Conservation (phyloP, 306 rosid genomes). For the Prunus kanzakura region DNA sequence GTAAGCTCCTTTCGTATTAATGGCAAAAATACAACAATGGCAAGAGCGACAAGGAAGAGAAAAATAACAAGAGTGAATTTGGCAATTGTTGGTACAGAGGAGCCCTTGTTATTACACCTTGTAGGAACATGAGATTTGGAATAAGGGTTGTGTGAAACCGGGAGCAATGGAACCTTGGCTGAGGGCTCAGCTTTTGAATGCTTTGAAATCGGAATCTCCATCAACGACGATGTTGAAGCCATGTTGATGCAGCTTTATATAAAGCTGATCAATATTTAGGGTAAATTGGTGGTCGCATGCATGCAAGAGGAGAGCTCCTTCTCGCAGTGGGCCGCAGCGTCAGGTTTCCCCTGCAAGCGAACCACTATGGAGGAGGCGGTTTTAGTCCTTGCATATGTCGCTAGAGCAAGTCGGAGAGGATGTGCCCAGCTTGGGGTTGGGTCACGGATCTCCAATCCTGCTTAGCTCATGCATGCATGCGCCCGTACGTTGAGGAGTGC, state of each 20-base stretch:
- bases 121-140: background rate
- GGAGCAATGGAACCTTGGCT: conserved; percentile 6
- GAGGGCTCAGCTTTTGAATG: background rate
- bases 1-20: background rate
- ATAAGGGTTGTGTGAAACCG: background rate
- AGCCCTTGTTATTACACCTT: background rate
- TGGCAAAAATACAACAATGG: background rate
- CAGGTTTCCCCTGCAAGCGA: background rate
- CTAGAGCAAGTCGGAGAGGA: background rate
- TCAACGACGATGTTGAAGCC: background rate
- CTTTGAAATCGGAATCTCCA: background rate
- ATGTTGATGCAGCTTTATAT: background rate
- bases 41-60: background rate
- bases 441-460: background rate
- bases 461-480: background rate
- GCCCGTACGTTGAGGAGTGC: background rate
- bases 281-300: background rate
- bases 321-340: background rate
- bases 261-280: background rate
- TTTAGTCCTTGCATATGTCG: background rate
- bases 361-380: background rate
- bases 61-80: background rate
- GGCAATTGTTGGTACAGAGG: background rate
- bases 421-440: background rate
- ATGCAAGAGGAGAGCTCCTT: background rate